phyloP scores from a whole-genome alignment of 768 basidiomycete genomes.

The Lactarius pseudohatsudake region DNA sequence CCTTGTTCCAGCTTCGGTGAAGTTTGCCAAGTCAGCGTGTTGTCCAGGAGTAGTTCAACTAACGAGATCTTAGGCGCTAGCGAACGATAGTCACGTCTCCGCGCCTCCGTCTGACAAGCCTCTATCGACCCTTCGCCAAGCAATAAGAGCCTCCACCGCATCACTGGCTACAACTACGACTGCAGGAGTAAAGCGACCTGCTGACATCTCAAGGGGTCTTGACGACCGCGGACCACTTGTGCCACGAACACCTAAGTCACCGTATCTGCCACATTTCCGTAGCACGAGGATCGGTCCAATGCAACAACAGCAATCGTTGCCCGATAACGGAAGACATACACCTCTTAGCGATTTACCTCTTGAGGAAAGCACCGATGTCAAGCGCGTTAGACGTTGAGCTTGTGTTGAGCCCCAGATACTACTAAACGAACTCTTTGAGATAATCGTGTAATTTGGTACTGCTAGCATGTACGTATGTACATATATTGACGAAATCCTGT shows the following conservation, averaged over 20 bases:
- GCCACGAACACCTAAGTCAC: not conserved
- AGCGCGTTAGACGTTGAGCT: constrained; percentile 25
- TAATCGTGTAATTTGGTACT: not conserved
- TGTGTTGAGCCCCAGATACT: not conserved
- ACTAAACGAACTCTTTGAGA: not conserved
- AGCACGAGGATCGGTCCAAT: constrained; percentile 8
- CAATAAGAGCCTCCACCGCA: constrained; percentile 13
- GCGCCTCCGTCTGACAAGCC: not conserved
- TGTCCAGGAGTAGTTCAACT: not conserved
- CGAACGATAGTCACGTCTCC: not conserved
- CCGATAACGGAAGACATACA: constrained; percentile 9
- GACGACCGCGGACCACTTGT: not conserved
- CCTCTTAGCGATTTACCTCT: constrained; percentile 20
- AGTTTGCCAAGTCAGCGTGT: not conserved
- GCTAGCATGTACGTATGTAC: not conserved
- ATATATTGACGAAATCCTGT: not conserved
- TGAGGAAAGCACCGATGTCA: constrained; percentile 21
- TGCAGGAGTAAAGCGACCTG: constrained; percentile 25
- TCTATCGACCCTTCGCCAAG: constrained; percentile 11
- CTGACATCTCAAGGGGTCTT: constrained; percentile 24
- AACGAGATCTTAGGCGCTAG: constrained; percentile 5
- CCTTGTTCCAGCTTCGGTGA: constrained; percentile 9
- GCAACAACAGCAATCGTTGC: constrained; percentile 17
- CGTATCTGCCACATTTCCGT: constrained; percentile 1
- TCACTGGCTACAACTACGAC: not conserved